Evolutionary conservation across 1,139 yeast species (phyloP), one percentile per base, ranked within the genome.

Genomic region (Tardiomyces blankii): DNA sequence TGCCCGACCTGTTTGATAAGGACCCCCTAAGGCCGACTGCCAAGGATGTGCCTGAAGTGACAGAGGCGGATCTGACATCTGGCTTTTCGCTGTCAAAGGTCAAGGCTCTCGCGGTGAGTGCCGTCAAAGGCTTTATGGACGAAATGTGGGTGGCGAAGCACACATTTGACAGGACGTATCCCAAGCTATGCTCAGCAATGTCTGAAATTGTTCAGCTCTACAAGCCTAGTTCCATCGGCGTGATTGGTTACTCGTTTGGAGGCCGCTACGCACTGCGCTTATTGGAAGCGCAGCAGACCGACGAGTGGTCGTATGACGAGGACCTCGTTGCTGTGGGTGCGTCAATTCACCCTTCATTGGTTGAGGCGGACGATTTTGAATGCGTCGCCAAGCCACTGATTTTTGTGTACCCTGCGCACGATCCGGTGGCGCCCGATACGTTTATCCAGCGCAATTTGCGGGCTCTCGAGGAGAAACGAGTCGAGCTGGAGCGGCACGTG

Each of bases 71-170:
- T 11, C 32, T 28, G 32, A 28, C n/a, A 3, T 12, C n/a, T 3
- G n/a, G 32, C 6, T 11, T 28, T 11, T 28, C 32, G 6, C 55
- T 67, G 18, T 48, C 58, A 1, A 58, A 56, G 25, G 51, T 67
- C 43, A 66, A 66, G 49, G 53, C 56, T 9, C 45, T 61, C 38
- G 64, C 70, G 0, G 58, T 61, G 1, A 61, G 61, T 9, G 49
- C 62, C 2, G 64, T 66, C 9, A 52, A 62, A 41, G 66, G 68
- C 30, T 57, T 66, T 38, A 54, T 61, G 48, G 63, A 67, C 23
- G 69, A 65, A 46, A 65, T 64, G 62, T 67, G 71, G 71, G 46
- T 66, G 13, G 69, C 69, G n/a, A 58, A 62, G 38, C 70, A 67
- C 51, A 61, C 66, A 2, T 47, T 56, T 54, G 56, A 64, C 48